Conservation (phyloP, 1,139 yeast species). For the Lodderomyces jiufengensis region DNA sequence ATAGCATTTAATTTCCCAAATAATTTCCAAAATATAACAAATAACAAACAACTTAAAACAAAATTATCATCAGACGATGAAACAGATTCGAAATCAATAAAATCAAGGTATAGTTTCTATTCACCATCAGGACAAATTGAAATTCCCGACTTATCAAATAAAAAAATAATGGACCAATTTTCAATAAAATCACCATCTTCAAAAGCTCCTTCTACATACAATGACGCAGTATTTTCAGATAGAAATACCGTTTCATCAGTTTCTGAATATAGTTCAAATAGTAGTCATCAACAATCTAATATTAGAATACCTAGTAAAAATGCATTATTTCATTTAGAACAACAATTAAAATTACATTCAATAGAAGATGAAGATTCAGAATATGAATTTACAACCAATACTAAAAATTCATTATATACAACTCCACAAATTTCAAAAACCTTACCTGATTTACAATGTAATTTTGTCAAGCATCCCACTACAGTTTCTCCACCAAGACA, state of each 20-base stretch:
- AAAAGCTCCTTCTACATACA: slow-evolving; percentile 20
- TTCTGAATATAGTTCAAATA: slow-evolving; percentile 20
- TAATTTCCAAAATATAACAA: slow-evolving; percentile 31
- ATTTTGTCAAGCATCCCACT: background rate
- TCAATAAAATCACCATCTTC: slow-evolving; percentile 21
- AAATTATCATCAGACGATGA: slow-evolving; percentile 5
- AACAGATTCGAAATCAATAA: slow-evolving; percentile 12
- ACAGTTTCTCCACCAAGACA: slow-evolving; percentile 31
- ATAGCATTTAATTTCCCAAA: slow-evolving; percentile 40
- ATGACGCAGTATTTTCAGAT: slow-evolving; percentile 32
- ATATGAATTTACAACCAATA: slow-evolving; percentile 22
- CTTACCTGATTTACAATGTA: slow-evolving; percentile 7
- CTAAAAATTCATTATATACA: slow-evolving; percentile 16
- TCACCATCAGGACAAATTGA: slow-evolving; percentile 38
- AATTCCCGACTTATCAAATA: slow-evolving; percentile 38
- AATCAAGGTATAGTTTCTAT: slow-evolving; percentile 24
- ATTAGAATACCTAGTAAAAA: slow-evolving; percentile 34
- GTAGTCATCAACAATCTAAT: slow-evolving; percentile 17
- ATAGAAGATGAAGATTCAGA: slow-evolving; percentile 25
- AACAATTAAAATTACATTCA: slow-evolving; percentile 20
- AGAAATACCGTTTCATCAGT: slow-evolving; percentile 19
- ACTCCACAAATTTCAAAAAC: slow-evolving; percentile 8
- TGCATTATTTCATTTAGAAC: slow-evolving; percentile 27
- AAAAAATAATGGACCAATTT: slow-evolving; percentile 19
- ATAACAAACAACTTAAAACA: slow-evolving; percentile 20